Evolutionary conservation across 2,329 filamentous ascomycete species (phyloP).

Genomic region (Diaporthe sp.): DNA sequence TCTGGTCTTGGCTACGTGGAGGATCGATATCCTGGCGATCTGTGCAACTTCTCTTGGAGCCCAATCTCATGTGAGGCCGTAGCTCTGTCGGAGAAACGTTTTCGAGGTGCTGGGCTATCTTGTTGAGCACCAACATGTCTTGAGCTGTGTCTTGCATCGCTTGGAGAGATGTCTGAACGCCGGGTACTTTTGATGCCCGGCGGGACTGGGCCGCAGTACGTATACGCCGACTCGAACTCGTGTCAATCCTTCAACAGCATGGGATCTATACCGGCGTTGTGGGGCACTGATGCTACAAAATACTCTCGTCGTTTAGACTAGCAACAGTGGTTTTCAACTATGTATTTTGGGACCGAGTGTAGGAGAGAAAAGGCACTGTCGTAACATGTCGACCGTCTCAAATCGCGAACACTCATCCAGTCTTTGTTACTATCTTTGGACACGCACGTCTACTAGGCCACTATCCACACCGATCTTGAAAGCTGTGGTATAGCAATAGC

Average conservation of each 20-base stretch:
- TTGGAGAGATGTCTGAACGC: neutral
- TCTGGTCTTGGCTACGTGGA: slow-evolving; percentile 5
- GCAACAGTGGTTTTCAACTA: neutral
- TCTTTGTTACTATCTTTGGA: slow-evolving; percentile 16
- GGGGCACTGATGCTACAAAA: neutral
- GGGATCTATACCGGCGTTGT: neutral
- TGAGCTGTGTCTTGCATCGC: neutral
- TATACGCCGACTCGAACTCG: neutral
- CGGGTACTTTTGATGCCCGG: neutral
- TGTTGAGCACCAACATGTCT: neutral
- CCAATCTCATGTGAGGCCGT: neutral
- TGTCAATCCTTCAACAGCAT: neutral
- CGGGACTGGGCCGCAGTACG: neutral
- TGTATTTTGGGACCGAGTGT: neutral
- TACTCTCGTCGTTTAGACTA: neutral
- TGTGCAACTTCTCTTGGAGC: neutral
- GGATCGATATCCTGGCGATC: neutral
- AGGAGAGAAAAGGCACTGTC: too few relatives aligned
- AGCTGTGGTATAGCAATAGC: neutral
- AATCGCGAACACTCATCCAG: neutral
- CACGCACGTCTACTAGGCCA: neutral
- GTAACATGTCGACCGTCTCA: neutral
- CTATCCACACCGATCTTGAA: neutral
- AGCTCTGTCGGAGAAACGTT: neutral
- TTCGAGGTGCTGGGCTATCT: neutral